Percentiles rank a stretch among this genome's conserved stretches.
These are phyloP conservation scores for Trypanosoma caninum DNA, from an alignment of 208 protist genomes.

Conservation along the genomic window DNA sequence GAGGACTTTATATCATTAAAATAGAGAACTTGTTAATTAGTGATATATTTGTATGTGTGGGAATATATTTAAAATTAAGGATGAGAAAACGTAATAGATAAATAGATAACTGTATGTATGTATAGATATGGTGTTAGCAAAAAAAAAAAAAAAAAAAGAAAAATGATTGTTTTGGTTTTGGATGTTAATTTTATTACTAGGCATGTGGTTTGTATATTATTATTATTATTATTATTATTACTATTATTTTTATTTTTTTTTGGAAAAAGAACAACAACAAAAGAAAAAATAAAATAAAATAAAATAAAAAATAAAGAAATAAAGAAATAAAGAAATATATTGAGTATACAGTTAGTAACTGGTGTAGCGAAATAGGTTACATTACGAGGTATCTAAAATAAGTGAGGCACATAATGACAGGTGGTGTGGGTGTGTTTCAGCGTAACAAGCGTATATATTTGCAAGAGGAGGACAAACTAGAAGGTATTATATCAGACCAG, in stretches of 20 bases:
- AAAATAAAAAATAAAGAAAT: slow-evolving; percentile 8
- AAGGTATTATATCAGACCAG: slow-evolving; percentile 53
- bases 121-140: background rate
- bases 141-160: background rate
- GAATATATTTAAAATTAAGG: no score
- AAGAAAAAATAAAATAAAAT: background rate
- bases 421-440: no score
- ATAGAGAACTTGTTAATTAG: no score
- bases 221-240: slow-evolving; percentile 10
- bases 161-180: background rate
- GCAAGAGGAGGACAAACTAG: slow-evolving; percentile 80
- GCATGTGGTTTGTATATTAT: slow-evolving; percentile 4
- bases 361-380: no score
- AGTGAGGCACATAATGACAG: no score
- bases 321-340: no score
- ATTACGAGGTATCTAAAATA: no score
- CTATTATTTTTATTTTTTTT: slow-evolving; percentile 10
- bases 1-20: slow-evolving; percentile 4
- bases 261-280: no score
- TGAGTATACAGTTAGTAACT: no score
- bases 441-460: slow-evolving; percentile 83
- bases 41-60: no score
- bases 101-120: background rate
- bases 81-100: background rate
- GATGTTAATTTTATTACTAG: no score